phyloP scores from a whole-genome alignment of 768 basidiomycete species.

The Boletus reticulatus region DNA sequence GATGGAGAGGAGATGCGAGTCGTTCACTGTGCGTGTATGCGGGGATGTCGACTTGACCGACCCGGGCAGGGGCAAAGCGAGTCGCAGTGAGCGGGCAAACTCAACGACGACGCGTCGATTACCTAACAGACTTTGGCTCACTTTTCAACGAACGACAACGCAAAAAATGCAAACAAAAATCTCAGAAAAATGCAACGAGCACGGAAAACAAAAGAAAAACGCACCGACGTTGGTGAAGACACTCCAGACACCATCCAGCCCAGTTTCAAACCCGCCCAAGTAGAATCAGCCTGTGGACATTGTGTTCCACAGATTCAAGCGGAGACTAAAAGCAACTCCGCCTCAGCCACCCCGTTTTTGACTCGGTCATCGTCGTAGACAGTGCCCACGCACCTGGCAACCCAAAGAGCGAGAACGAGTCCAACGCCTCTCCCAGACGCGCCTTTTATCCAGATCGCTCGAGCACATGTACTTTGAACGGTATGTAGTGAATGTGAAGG shows the following conservation, averaged over 20 bases:
- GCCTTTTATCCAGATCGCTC: background rate
- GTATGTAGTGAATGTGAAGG: background rate
- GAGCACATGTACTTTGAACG: background rate
- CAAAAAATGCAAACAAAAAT: conserved; percentile 7
- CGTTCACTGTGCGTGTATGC: background rate
- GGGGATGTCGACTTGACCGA: conserved; percentile 10
- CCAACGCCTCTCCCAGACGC: background rate
- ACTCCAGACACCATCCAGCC: background rate
- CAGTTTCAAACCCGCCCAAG: conserved; percentile 15
- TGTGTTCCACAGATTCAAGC: conserved; percentile 4
- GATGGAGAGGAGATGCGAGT: background rate
- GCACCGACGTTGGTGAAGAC: background rate
- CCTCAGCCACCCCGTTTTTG: conserved; percentile 5
- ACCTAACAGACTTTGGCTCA: conserved; percentile 18
- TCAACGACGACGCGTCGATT: conserved; percentile 31
- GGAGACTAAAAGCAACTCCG: conserved; percentile 11
- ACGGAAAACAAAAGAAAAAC: background rate
- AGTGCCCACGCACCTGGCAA: background rate
- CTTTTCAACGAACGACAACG: conserved; percentile 28
- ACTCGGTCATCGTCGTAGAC: conserved; percentile 9
- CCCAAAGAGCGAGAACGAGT: background rate
- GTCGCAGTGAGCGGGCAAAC: conserved; percentile 18
- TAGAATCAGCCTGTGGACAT: background rate
- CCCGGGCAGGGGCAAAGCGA: conserved; percentile 26
- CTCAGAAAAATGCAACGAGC: background rate